These are phyloP conservation scores for Aspergillus bertholletiae DNA, from an alignment of 495 filamentous ascomycete genomes.

Conservation along the genomic window DNA sequence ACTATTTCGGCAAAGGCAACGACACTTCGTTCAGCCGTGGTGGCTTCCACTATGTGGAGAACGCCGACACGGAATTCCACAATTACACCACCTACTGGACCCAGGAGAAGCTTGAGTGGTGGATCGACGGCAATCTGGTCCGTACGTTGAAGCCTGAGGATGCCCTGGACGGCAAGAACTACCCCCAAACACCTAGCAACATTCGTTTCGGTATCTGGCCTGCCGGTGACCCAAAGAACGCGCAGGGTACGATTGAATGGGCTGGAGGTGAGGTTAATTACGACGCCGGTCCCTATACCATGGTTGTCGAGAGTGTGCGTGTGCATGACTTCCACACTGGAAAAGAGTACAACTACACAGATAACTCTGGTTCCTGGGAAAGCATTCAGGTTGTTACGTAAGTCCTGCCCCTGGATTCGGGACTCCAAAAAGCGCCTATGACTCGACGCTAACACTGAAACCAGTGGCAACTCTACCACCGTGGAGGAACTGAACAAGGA, in stretches of 20 bases:
- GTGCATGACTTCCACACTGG: slow-evolving; percentile 68
- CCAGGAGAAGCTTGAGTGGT: slow-evolving; percentile 71
- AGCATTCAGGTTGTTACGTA: slow-evolving; percentile 68
- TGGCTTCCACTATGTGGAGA: slow-evolving; percentile 55
- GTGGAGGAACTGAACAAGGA: slow-evolving; percentile 30
- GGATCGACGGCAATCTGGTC: slow-evolving; percentile 66
- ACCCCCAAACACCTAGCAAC: slow-evolving; percentile 88
- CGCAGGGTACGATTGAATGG: slow-evolving; percentile 63
- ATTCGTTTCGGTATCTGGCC: slow-evolving; percentile 85
- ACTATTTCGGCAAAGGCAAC: slow-evolving; percentile 93
- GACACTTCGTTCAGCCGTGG: slow-evolving; percentile 69
- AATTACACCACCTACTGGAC: slow-evolving; percentile 94
- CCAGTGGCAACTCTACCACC: slow-evolving; percentile 62
- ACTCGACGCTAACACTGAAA: background rate
- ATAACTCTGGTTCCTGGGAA: slow-evolving; percentile 60
- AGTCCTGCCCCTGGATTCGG: slow-evolving; percentile 20
- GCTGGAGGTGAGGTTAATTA: slow-evolving; percentile 77
- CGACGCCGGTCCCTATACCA: slow-evolving; percentile 67
- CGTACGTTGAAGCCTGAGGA: slow-evolving; percentile 60
- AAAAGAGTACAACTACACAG: slow-evolving; percentile 64
- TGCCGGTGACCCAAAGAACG: slow-evolving; percentile 73
- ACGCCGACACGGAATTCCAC: slow-evolving; percentile 64
- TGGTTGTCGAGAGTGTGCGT: slow-evolving; percentile 65
- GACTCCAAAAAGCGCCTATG: background rate
- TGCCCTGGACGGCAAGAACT: slow-evolving; percentile 59